These are phyloP conservation scores for Penicillium simplicissimum DNA, from an alignment of 495 filamentous ascomycete genomes.

Conservation along the genomic window DNA sequence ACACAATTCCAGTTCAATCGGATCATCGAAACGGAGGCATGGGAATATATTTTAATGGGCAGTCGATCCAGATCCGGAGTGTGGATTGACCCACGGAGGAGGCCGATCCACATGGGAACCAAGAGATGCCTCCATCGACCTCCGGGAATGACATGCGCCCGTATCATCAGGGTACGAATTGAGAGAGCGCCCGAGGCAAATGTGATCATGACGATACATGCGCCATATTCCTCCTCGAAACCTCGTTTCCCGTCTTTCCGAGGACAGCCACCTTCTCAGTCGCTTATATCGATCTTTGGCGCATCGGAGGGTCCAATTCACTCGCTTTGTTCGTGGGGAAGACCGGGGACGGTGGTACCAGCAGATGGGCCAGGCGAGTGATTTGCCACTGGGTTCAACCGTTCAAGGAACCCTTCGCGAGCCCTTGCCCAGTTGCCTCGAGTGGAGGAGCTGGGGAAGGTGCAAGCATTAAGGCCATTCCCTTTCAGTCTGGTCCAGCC, in stretches of 20 bases:
- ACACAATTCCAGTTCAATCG: not conserved
- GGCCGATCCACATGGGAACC: conserved; percentile 12
- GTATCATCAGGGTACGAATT: not conserved
- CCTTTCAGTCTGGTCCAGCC: conserved; percentile 20
- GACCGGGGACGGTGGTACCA: no score
- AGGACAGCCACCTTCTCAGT: not conserved
- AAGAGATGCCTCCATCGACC: not conserved
- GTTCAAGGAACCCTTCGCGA: conserved; percentile 1
- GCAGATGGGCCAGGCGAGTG: not conserved
- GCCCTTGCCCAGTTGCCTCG: not conserved
- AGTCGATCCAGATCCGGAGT: not conserved
- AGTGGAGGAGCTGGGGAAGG: not conserved
- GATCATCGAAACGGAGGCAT: not conserved
- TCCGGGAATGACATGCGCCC: not conserved
- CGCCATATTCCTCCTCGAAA: not conserved
- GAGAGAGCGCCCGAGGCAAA: not conserved
- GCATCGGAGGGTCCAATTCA: not conserved
- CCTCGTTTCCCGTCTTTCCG: not conserved
- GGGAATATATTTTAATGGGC: conserved; percentile 5
- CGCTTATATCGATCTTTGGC: not conserved
- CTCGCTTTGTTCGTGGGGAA: not conserved
- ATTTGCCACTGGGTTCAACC: not conserved
- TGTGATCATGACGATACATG: not conserved
- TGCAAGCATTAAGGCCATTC: conserved; percentile 16
- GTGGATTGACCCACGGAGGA: conserved; percentile 19